Conservation (phyloP, 2,329 filamentous ascomycete genomes). For the Colletotrichum navitas region DNA sequence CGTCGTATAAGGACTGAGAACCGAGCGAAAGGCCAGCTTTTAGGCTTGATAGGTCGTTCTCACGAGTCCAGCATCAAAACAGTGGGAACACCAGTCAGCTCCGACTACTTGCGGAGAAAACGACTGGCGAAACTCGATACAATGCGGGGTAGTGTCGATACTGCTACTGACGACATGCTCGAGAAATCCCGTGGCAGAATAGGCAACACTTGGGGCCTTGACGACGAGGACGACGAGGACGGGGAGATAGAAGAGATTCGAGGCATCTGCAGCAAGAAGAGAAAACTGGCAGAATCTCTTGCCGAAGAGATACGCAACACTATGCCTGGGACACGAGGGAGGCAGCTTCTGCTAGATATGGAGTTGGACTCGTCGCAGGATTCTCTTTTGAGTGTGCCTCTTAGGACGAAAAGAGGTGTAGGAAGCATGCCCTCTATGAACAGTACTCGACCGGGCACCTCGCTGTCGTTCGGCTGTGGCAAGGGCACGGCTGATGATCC, state of each 20-base stretch:
- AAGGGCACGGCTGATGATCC: constrained; percentile 10
- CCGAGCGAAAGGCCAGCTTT: background rate
- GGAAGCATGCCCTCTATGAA: background rate
- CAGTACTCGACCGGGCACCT: background rate
- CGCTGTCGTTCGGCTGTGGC: background rate
- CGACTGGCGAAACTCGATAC: background rate
- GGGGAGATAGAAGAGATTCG: no score
- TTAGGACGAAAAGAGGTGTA: background rate
- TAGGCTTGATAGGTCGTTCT: background rate
- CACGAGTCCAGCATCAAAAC: no score
- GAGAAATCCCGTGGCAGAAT: background rate
- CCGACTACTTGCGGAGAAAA: background rate
- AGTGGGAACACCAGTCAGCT: background rate
- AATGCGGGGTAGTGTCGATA: background rate
- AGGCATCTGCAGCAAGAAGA: background rate
- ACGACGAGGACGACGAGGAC: background rate
- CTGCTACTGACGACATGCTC: fast-evolving
- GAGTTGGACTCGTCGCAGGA: constrained; percentile 8
- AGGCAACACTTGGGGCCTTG: background rate
- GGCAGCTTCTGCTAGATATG: background rate
- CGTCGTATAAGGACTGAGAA: background rate
- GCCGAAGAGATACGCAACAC: background rate
- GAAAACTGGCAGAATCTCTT: background rate
- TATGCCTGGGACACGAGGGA: background rate
- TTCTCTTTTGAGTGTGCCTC: background rate